Conservation (phyloP, 495 filamentous ascomycete genomes). For the Podospora bellae-mahoneyi region DNA sequence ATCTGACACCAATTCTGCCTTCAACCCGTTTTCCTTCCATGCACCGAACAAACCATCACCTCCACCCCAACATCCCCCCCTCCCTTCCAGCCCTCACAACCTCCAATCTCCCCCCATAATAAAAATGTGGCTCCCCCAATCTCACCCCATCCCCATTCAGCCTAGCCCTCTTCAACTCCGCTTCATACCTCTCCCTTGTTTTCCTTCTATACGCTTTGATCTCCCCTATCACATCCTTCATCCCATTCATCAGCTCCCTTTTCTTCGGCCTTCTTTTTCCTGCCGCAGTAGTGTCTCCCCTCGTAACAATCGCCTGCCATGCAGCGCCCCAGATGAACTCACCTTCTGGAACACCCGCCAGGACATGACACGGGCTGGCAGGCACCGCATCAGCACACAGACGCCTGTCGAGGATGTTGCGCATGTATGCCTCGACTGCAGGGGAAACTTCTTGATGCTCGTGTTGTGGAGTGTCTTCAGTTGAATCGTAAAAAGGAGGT, state of each 20-base stretch:
- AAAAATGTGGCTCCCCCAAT: constrained; percentile 27
- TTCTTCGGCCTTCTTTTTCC: constrained; percentile 14
- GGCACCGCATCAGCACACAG: constrained; percentile 33
- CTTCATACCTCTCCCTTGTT: constrained; percentile 30
- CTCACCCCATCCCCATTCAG: constrained; percentile 1
- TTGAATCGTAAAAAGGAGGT: constrained; percentile 10
- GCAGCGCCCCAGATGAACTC: constrained; percentile 37
- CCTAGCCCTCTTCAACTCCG: constrained; percentile 2
- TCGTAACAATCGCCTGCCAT: constrained; percentile 40
- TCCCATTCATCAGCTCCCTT: constrained; percentile 19
- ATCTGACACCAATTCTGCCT: no score
- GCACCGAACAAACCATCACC: no score
- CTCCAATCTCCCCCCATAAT: constrained; percentile 31
- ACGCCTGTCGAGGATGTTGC: constrained; percentile 13
- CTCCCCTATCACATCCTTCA: constrained; percentile 39
- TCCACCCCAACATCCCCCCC: neutral
- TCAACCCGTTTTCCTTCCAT: no score
- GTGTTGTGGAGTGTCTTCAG: constrained; percentile 13
- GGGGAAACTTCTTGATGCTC: neutral
- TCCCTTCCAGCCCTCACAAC: constrained; percentile 12
- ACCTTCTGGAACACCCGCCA: constrained; percentile 39
- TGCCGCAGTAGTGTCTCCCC: neutral
- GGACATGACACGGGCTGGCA: constrained; percentile 40
- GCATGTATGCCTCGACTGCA: constrained; percentile 41
- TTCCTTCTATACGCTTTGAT: constrained; percentile 37